A percentile compares a stretch with the other conserved stretches of the same genome.
Evolutionary conservation across 306 rosid genomes (phyloP).

Genomic region (Cucumis melo): DNA sequence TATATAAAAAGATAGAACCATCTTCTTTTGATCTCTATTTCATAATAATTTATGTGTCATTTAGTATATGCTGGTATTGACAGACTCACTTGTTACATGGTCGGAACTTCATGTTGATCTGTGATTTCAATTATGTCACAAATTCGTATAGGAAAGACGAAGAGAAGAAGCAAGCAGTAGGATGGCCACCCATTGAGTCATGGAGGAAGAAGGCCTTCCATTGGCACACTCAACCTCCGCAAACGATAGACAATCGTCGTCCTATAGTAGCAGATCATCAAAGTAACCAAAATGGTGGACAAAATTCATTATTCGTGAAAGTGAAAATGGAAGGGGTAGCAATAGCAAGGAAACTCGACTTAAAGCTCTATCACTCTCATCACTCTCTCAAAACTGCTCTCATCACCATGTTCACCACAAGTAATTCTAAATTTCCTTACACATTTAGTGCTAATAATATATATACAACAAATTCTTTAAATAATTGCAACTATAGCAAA

Average conservation of each 20-base stretch:
- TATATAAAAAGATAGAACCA: neutral
- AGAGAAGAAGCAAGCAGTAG: slow-evolving; percentile 29
- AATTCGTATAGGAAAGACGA: neutral
- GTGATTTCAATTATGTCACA: neutral
- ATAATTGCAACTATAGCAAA: no score
- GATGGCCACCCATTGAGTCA: slow-evolving; percentile 91
- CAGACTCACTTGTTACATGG: no score
- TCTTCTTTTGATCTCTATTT: no score
- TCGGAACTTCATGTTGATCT: no score
- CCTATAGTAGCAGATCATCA: neutral
- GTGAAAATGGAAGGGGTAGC: slow-evolving; percentile 79
- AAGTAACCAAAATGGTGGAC: slow-evolving; percentile 15
- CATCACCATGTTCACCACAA: slow-evolving; percentile 39
- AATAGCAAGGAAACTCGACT: slow-evolving; percentile 48
- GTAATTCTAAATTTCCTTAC: slow-evolving; percentile 10
- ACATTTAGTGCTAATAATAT: no score
- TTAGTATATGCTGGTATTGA: no score
- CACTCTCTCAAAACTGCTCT: slow-evolving; percentile 32
- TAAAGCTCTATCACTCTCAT: slow-evolving; percentile 35
- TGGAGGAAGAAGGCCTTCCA: slow-evolving; percentile 43
- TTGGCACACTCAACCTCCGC: slow-evolving; percentile 5
- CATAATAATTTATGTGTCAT: no score
- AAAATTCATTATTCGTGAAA: slow-evolving; percentile 36
- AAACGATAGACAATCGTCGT: neutral
- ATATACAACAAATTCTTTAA: no score